Conservation (phyloP, 192 early-diverging fungal genomes). For the Spizellomyces punctatus region DNA sequence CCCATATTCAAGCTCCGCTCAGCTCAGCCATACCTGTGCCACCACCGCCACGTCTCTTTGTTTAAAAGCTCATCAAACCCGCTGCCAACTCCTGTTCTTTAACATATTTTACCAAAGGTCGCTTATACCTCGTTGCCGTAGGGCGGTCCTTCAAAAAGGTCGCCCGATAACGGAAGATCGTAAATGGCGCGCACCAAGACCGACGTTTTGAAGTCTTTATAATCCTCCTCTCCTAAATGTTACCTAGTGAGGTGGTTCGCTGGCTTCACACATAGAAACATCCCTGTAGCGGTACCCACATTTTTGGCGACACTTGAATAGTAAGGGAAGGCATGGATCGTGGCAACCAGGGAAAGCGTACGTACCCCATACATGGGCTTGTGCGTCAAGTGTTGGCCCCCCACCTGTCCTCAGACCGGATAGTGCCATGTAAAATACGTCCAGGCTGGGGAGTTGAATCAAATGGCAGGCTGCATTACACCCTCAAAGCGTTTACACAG, state of each 20-base stretch:
- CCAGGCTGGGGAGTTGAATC: too few species aligned
- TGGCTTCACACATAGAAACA: conserved; percentile 2
- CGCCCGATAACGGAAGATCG: background rate
- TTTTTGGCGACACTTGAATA: too few species aligned
- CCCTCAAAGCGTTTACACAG: too few species aligned
- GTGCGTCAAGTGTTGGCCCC: too few species aligned
- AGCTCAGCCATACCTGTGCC: background rate
- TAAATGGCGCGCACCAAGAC: conserved; percentile 5
- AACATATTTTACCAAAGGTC: conserved; percentile 1
- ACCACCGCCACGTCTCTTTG: background rate
- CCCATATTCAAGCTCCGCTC: background rate
- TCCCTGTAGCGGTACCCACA: background rate
- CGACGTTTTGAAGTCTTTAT: background rate
- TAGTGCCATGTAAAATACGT: too few species aligned
- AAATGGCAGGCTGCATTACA: too few species aligned
- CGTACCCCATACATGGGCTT: too few species aligned
- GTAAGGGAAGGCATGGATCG: too few species aligned
- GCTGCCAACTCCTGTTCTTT: background rate
- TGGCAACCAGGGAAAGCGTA: too few species aligned
- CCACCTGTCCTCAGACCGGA: too few species aligned
- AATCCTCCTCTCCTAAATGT: background rate
- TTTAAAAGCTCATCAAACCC: background rate
- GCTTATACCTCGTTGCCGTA: conserved; percentile 3
- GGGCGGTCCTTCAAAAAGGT: background rate
- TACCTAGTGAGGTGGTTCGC: background rate